Conservation (phyloP, 495 filamentous ascomycete genomes). For the Aspergillus homomorphus region DNA sequence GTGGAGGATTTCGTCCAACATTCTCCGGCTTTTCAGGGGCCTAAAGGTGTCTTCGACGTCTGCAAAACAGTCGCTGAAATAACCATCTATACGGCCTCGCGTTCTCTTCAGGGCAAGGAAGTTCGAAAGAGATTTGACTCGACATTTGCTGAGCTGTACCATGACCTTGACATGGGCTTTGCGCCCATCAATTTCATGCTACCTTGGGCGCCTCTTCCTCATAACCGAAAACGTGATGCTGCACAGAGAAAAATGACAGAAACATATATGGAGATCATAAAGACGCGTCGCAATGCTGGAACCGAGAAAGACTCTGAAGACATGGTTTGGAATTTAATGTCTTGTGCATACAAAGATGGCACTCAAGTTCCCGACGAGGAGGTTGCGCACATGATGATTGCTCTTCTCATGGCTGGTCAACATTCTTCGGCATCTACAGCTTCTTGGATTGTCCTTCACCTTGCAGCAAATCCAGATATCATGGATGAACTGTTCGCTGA, state of each 20-base stretch:
- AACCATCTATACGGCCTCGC: constrained; percentile 65
- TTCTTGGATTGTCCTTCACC: constrained; percentile 58
- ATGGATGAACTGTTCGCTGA: constrained; percentile 58
- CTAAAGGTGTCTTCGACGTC: constrained; percentile 50
- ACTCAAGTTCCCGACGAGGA: constrained; percentile 58
- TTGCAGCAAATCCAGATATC: constrained; percentile 54
- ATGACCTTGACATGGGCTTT: constrained; percentile 65
- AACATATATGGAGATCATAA: constrained; percentile 60
- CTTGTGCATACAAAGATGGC: constrained; percentile 60
- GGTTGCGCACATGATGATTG: constrained; percentile 68
- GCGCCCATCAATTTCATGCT: constrained; percentile 65
- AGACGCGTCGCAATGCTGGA: constrained; percentile 45
- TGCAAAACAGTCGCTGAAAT: constrained; percentile 56
- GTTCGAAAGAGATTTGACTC: constrained; percentile 60
- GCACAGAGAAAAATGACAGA: constrained; percentile 57
- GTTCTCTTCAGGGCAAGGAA: constrained; percentile 62
- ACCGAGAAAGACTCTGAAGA: constrained; percentile 55
- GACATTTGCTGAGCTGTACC: constrained; percentile 60
- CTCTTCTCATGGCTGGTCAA: constrained; percentile 63
- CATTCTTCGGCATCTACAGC: constrained; percentile 59
- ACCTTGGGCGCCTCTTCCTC: constrained; percentile 59
- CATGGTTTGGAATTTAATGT: constrained; percentile 70
- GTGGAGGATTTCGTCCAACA: constrained; percentile 49
- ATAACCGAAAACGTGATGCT: constrained; percentile 57
- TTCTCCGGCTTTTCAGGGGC: constrained; percentile 43